Evolutionary conservation across 2,329 filamentous ascomycete species (phyloP), one percentile per base, ranked within the genome.

Genomic region (Bisporella sp.): DNA sequence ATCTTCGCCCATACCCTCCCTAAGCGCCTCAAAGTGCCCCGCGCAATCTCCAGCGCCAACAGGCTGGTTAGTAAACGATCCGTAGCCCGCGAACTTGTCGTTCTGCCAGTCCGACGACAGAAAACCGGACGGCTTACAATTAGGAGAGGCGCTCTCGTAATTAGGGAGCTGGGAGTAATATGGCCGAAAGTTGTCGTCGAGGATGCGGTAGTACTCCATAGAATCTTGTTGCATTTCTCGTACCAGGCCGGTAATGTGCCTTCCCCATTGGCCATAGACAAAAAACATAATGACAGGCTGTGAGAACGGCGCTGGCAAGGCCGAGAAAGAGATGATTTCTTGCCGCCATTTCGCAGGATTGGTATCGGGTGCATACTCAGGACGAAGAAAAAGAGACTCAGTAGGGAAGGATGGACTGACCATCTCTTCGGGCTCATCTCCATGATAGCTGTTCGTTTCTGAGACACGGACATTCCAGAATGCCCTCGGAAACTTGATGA

Each of bases 41-140:
- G 73, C 63, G 50, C 76, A 66, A 29, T 83, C 54, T 0, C 81
- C 82, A 29, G 8, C 35, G 8, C 35, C n/a, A n/a, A 78, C 69
- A 51, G 83, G 82, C 64, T 88, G 87, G 63, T 87, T 87, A 11
- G 73, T 76, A 62, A 88, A 89, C 45, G 76, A 79, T 3, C 84
- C 84, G 59, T 81, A 77, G 0, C 85, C 85, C 0, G 82, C 79
- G 33, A 84, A 73, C 7, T 80, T 76, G 59, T 89, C 84, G 40
- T 72, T 73, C 29, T 81, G 74, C 85, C 85, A 89, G 30, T 73
- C 73, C 0, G 84, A 87, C 0, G 79, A 78, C 0, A 86, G 66
- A 28, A 82, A 69, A 0, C 71, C 71, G 0, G 59, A 64, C 0
- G 85, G 84, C 5, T 62, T 66, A 61, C 83, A 87, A 1, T 68